phyloP scores from a whole-genome alignment of 1,139 yeast species.

The Sugiyamaella pinicola region DNA sequence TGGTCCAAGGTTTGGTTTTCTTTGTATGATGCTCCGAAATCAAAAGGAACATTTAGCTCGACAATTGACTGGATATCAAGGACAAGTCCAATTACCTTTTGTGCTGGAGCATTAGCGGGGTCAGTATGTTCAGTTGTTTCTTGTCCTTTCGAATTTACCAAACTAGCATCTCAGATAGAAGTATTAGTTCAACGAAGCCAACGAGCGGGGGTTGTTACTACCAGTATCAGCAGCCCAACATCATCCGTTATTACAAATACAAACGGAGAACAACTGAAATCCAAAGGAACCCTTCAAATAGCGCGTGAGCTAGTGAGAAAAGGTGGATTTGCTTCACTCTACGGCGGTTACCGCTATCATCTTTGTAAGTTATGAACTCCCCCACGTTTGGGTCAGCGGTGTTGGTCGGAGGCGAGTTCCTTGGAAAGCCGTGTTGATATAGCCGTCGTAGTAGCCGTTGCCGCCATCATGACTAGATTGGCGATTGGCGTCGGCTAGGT shows the following conservation, averaged over 20 bases:
- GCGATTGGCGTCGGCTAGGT: too few relatives aligned
- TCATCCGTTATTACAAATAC: not conserved
- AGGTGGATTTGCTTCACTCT: slow-evolving; percentile 65
- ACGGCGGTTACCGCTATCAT: slow-evolving; percentile 74
- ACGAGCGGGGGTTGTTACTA: slow-evolving; percentile 10
- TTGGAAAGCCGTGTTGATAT: too few relatives aligned
- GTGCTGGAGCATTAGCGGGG: slow-evolving; percentile 71
- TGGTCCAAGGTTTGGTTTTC: slow-evolving; percentile 33
- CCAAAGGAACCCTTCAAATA: slow-evolving; percentile 51
- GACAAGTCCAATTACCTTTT: slow-evolving; percentile 66
- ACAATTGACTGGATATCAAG: slow-evolving; percentile 43
- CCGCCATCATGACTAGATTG: too few relatives aligned
- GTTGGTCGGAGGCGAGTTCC: too few relatives aligned
- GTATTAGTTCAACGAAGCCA: slow-evolving; percentile 45
- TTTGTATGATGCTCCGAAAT: slow-evolving; percentile 29
- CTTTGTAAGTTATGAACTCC: slow-evolving; percentile 10
- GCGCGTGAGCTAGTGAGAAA: slow-evolving; percentile 54
- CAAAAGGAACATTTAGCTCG: slow-evolving; percentile 13
- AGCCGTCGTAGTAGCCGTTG: too few relatives aligned
- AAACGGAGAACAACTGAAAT: slow-evolving; percentile 33
- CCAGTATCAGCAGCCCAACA: not conserved
- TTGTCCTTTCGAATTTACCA: slow-evolving; percentile 85
- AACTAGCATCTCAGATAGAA: slow-evolving; percentile 74
- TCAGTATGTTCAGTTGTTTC: slow-evolving; percentile 65
- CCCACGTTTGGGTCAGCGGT: not conserved